Evolutionary conservation across 441 rosid genomes (phyloP), one percentile per base, ranked within the genome.

Genomic region (Theobroma grandiflorum): DNA sequence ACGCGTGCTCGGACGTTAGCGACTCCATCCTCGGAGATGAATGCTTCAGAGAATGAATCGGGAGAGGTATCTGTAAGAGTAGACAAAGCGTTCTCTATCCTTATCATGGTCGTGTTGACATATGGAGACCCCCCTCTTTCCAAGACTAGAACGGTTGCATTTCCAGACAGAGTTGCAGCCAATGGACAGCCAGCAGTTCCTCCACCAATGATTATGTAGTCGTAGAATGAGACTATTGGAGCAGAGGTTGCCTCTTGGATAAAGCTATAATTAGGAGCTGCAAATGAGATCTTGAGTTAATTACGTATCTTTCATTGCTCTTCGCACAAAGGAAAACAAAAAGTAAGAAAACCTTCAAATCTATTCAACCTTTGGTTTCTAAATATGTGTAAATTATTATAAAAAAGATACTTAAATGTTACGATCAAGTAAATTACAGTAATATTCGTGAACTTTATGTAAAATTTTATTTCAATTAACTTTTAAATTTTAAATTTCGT

Each of bases 11-110:
- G 84, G 26, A 79, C 8, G 82, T 87, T 85, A 33, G 43, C 37
- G 47, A 88, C 89, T 0, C 88, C 91, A 47, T 88, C 89, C 70
- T 88, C 83, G 1, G 91, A 86, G 59, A 85, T 78, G 43, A 88
- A 87, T 3, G 63, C 42, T 62, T 89, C 89, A 33, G 88, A 63
- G 6, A 82, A 78, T 0, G 85, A 81, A 1, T 55, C 10, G 0
- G 75, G 81, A 15, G 81, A 74, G 49, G 2, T 10, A 64, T 79
- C 81, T 0, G 52, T 14, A 12, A 86, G 62, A 1, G 61, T 50
- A 0, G 72, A 6, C 4, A 20, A 42, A 47, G 76, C 79, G 47
- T 77, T 76, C 53, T 72, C 79, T 1, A 15, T 74, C 59, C 82
- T 76, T 37, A 71, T 66, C 14, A 59, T 75, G 61, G 75, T 81